A percentile compares a stretch with the other conserved stretches of the same genome.
phyloP scores from a whole-genome alignment of 805 yeast species.

The Nakazawaea anatomiae region DNA sequence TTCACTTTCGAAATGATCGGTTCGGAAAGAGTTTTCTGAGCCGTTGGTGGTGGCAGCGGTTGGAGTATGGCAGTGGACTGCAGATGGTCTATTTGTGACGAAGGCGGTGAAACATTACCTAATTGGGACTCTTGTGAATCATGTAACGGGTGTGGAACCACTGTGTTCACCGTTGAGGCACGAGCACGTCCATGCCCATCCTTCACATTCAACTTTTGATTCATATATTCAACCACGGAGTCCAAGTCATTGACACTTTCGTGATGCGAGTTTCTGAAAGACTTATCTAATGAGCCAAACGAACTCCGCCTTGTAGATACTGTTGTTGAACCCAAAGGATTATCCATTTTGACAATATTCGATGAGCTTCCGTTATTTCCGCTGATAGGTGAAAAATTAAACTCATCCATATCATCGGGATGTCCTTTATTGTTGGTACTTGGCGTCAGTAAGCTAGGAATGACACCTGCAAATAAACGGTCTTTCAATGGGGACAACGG shows the following conservation, averaged over 20 bases:
- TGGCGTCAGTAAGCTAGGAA: neutral
- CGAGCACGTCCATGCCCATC: neutral
- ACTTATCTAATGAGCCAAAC: neutral
- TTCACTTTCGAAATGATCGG: neutral
- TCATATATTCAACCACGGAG: slow-evolving; percentile 10
- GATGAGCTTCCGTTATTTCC: slow-evolving; percentile 4
- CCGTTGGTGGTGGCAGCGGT: neutral
- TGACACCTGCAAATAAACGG: neutral
- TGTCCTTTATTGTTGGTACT: neutral
- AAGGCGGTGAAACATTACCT: neutral
- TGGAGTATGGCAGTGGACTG: no score
- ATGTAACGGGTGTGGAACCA: neutral
- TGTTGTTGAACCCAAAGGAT: neutral
- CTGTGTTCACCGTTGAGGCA: slow-evolving; percentile 3
- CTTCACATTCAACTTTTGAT: slow-evolving; percentile 4
- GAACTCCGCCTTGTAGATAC: neutral
- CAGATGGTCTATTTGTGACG: neutral
- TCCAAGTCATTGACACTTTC: slow-evolving; percentile 5
- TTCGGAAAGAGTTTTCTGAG: slow-evolving; percentile 1
- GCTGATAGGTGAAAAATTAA: slow-evolving; percentile 17
- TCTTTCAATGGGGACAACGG: slow-evolving; percentile 13
- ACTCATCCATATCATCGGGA: slow-evolving; percentile 17
- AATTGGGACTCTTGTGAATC: neutral
- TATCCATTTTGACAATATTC: neutral
- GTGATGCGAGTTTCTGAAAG: neutral